These are phyloP conservation scores for Acacia confusa DNA, from an alignment of 306 rosid species.

Conservation along the genomic window DNA sequence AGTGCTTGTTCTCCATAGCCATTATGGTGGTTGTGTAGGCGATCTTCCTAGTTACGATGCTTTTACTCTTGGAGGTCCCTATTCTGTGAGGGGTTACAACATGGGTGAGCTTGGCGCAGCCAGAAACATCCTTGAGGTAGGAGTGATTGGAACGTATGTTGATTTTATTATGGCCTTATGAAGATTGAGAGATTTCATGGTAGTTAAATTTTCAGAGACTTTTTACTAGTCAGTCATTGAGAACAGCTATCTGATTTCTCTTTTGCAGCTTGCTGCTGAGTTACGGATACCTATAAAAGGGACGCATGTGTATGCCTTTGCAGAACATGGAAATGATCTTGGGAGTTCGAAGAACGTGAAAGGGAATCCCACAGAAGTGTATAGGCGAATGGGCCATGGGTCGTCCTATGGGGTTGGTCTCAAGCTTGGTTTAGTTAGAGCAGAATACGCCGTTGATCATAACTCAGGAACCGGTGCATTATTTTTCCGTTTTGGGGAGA, in stretches of 20 bases:
- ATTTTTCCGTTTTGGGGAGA: constrained; percentile 95
- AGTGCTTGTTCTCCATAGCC: constrained; percentile 93
- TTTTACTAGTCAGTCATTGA: neutral
- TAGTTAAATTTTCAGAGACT: constrained; percentile 5
- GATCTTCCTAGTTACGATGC: constrained; percentile 99
- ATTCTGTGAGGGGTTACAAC: constrained; percentile 95
- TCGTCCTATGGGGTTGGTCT: constrained; percentile 88
- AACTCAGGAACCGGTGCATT: constrained; percentile 90
- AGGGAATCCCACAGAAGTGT: constrained; percentile 95
- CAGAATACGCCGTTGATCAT: constrained; percentile 90
- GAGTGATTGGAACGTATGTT: constrained; percentile 11
- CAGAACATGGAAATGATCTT: constrained; percentile 91
- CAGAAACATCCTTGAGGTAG: constrained; percentile 92
- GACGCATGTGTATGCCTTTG: constrained; percentile 81
- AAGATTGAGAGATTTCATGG: neutral
- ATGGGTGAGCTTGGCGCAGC: constrained; percentile 98
- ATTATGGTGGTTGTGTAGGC: constrained; percentile 97
- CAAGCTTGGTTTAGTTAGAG: constrained; percentile 86
- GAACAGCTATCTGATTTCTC: constrained; percentile 22
- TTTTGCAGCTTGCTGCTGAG: constrained; percentile 74
- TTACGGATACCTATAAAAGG: constrained; percentile 75
- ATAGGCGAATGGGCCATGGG: constrained; percentile 87
- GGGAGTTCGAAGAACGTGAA: constrained; percentile 88
- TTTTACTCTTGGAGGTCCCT: constrained; percentile 96
- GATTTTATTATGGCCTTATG: neutral